phyloP scores from a whole-genome alignment of 331 rosid genomes.

The Quercus phellos region DNA sequence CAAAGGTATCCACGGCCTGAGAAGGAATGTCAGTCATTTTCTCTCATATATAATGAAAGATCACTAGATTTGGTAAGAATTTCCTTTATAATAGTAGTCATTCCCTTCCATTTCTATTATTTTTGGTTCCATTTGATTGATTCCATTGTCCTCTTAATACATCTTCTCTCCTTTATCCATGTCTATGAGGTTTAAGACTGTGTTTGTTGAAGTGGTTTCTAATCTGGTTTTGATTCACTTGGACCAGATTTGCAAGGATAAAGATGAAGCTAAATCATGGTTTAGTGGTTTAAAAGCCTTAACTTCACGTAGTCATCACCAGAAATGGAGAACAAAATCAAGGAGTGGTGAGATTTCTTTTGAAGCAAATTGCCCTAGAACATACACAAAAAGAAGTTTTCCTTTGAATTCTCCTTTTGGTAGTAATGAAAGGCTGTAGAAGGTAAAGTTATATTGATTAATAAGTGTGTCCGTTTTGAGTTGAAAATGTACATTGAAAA shows the following conservation, averaged over 20 bases:
- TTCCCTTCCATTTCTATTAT: constrained; percentile 9
- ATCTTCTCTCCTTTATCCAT: not conserved
- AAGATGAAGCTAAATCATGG: constrained; percentile 99
- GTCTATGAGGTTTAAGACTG: not conserved
- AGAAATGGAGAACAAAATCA: constrained; percentile 95
- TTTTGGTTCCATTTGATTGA: constrained; percentile 7
- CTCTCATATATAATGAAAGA: constrained; percentile 87
- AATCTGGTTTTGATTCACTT: constrained; percentile 28
- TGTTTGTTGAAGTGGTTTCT: constrained; percentile 12
- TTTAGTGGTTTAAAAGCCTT: constrained; percentile 96
- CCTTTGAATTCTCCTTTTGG: constrained; percentile 94
- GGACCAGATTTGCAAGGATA: constrained; percentile 94
- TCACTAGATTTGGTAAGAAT: constrained; percentile 79
- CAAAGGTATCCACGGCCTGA: constrained; percentile 98
- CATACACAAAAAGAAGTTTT: constrained; percentile 86
- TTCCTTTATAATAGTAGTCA: constrained; percentile 19
- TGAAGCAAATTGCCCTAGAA: constrained; percentile 92
- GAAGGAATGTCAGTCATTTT: constrained; percentile 97
- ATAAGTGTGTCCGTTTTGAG: not conserved
- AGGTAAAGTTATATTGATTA: constrained; percentile 47
- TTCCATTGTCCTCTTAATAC: not conserved
- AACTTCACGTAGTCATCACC: constrained; percentile 71
- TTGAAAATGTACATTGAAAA: constrained; percentile 14
- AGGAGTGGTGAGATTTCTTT: constrained; percentile 93
- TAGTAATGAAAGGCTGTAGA: constrained; percentile 85